phyloP scores from a whole-genome alignment of 805 yeast species.

The Schwanniomyces occidentalis region DNA sequence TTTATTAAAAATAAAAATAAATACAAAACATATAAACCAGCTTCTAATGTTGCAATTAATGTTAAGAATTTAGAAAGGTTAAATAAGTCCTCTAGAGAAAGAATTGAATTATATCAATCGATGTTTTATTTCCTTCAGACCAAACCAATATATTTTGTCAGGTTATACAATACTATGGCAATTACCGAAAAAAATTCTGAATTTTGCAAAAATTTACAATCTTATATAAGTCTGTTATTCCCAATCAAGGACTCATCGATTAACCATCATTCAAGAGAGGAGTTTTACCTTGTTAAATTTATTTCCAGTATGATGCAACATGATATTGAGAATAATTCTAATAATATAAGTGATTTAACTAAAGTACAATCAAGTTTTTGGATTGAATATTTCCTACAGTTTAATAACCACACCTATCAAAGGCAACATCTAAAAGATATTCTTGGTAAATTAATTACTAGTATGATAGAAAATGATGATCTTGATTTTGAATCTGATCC shows the following conservation, averaged over 20 bases:
- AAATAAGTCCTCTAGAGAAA: slow-evolving; percentile 44
- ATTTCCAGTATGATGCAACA: slow-evolving; percentile 47
- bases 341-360: slow-evolving; percentile 37
- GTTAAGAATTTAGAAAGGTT: slow-evolving; percentile 28
- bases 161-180: slow-evolving; percentile 44
- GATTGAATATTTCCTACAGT: slow-evolving; percentile 45
- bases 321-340: slow-evolving; percentile 34
- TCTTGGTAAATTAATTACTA: slow-evolving; percentile 38
- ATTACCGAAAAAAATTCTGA: slow-evolving; percentile 24
- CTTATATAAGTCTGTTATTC: slow-evolving; percentile 24
- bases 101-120: slow-evolving; percentile 72
- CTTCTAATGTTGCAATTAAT: slow-evolving; percentile 12
- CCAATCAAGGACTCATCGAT: slow-evolving; percentile 32
- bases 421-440: slow-evolving; percentile 43
- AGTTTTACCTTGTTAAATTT: slow-evolving; percentile 61
- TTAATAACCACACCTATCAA: slow-evolving; percentile 50
- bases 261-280: slow-evolving; percentile 61
- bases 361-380: slow-evolving; percentile 39
- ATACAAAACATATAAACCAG: slow-evolving; percentile 23
- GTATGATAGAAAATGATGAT: slow-evolving; percentile 47
- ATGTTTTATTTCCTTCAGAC: slow-evolving; percentile 83
- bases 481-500: slow-evolving; percentile 84
- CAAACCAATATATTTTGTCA: slow-evolving; percentile 68
- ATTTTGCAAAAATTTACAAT: slow-evolving; percentile 22
- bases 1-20: slow-evolving; percentile 48